Base-by-base conservation (phyloP, 345 rosid genomes). In the Euphorbia pulcherrima region DNA sequence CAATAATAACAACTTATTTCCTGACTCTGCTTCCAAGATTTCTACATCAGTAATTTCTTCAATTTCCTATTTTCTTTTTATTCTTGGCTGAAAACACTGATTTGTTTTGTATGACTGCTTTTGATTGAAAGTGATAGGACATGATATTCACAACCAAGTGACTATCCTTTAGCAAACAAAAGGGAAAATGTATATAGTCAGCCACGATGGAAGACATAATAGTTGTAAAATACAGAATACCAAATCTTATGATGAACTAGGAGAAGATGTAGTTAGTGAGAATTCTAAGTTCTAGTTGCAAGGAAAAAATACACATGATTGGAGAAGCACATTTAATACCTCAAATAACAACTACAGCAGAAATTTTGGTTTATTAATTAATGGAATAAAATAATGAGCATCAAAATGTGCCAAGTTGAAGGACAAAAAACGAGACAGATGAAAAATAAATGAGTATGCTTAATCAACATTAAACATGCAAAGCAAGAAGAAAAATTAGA, bases 291-390 rank as follows among this genome's bases (percentile, higher is more conserved):
- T 44, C 16, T 3, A 16, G 16, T 44, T 16, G 16, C 50, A 44
- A 44, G 16, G 13, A 44, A 3, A 33, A 33, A 33, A 2, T 44
- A 44, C 50, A 44, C 2, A 44, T 2, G 50, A 44, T 44, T 13
- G 26, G 54, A 35, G 21, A 18, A 46, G n/a, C 44, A 51, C 33
- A 63, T 57, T 20, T 52, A 8, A 16, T 37, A 37, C 33, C 8
- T 57, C 18, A 46, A 2, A 8, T 9, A 44, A 44, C 18, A 44
- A 44, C 2, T 44, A 33, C 16, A 20, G 37, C 37, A 16, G 51
- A 26, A 21, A 47, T 23, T 56, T 40, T 55, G 29, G 52, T 72
- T 72, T 47, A 60, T 8, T 16, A n/a, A 52, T 29, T 50, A 50
- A 33, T 65, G 60, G 1, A 9, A 20, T 30, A 18, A n/a, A 64